Conservation (phyloP, 2,329 filamentous ascomycete species). For the Aspergillus awamori region DNA sequence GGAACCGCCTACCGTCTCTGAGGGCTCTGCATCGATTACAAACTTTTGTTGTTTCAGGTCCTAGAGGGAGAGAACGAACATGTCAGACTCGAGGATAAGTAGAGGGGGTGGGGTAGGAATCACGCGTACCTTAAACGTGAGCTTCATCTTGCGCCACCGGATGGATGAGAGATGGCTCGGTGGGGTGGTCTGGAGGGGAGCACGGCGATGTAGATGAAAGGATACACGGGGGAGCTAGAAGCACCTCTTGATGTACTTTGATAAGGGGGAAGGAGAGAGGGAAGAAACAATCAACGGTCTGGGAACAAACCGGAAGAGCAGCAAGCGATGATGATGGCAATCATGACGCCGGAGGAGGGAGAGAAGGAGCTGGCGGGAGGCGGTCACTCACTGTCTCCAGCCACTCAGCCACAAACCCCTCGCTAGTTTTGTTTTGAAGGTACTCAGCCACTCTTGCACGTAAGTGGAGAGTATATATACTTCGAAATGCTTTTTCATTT, state of each 20-base stretch:
- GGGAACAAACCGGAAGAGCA: conserved; percentile 12
- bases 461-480: too few relatives aligned
- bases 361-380: conserved; percentile 22
- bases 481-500: too few relatives aligned
- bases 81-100: conserved; percentile 22
- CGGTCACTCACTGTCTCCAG: conserved; percentile 16
- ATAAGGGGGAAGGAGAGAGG: not conserved
- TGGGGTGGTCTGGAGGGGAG: conserved; percentile 10
- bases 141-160: conserved; percentile 61
- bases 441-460: not conserved
- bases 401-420: conserved; percentile 4
- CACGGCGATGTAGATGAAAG: not conserved
- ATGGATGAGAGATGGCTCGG: conserved; percentile 30
- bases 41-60: conserved; percentile 99
- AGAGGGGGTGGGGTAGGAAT: conserved; percentile 15
- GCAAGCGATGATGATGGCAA: conserved; percentile 20
- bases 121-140: conserved; percentile 67
- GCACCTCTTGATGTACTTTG: not conserved
- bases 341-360: conserved; percentile 22
- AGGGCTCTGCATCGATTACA: conserved; percentile 88
- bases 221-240: conserved; percentile 2
- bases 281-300: conserved; percentile 3
- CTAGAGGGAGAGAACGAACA: conserved; percentile 50
- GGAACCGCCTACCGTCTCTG: conserved; percentile 73
- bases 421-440: not conserved